Conservation (phyloP, 2,329 filamentous ascomycete genomes). For the Sphaerulina populicola region DNA sequence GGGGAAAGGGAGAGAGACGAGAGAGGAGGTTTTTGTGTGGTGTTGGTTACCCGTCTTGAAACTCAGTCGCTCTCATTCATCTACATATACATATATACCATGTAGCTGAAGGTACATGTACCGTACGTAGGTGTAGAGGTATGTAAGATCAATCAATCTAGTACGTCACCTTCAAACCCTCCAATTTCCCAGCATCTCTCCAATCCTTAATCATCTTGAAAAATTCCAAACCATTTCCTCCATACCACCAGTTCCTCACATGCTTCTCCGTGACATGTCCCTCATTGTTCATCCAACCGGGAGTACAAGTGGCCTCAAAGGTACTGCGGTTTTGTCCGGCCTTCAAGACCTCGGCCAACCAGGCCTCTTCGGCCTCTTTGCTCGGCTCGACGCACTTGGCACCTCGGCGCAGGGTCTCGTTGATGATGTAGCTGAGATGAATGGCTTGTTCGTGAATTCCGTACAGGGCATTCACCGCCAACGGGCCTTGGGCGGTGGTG, state of each 20-base stretch:
- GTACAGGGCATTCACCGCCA: slow-evolving; percentile 36
- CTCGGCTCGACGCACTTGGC: slow-evolving; percentile 39
- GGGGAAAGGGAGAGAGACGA: too few species aligned
- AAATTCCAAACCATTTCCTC: slow-evolving; percentile 16
- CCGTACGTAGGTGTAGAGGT: too few species aligned
- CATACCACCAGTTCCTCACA: slow-evolving; percentile 16
- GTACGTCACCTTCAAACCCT: slow-evolving; percentile 12
- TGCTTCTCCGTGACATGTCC: slow-evolving; percentile 22
- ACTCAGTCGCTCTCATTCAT: too few species aligned
- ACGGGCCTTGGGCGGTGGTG: slow-evolving; percentile 37
- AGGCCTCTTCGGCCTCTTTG: slow-evolving; percentile 41
- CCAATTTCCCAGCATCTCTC: slow-evolving; percentile 16
- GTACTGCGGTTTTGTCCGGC: slow-evolving; percentile 36
- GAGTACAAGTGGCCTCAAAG: slow-evolving; percentile 44
- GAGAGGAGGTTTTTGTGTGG: too few species aligned
- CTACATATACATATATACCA: too few species aligned
- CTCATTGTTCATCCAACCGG: slow-evolving; percentile 47
- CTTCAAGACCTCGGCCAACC: slow-evolving; percentile 38
- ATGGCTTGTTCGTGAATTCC: slow-evolving; percentile 33
- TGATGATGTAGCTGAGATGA: slow-evolving; percentile 43
- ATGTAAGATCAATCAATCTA: too few species aligned
- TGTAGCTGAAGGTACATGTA: too few species aligned
- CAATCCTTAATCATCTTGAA: slow-evolving; percentile 20
- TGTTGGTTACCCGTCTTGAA: too few species aligned
- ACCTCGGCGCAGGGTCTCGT: slow-evolving; percentile 28